These are phyloP conservation scores for Gracilariopsis chorda DNA, from an alignment of 23 red algal genomes.

Conservation along the genomic window DNA sequence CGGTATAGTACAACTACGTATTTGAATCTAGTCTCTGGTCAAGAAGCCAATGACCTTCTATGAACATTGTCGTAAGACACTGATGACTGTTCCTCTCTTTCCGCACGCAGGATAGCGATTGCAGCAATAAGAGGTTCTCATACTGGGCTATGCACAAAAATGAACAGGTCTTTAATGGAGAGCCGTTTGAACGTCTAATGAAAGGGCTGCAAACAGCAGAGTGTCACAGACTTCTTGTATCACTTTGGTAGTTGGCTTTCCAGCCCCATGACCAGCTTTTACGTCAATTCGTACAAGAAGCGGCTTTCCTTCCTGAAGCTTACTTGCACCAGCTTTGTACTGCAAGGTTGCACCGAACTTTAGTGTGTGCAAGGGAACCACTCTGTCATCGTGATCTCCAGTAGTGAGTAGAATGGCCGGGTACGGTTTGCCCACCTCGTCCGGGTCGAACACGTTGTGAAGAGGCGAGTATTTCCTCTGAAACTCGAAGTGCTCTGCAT, in stretches of 20 bases:
- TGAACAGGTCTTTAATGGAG: background rate
- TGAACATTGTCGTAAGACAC: background rate
- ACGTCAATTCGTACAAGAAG: conserved; percentile 68
- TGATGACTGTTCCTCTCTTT: background rate
- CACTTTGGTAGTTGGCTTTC: conserved; percentile 66
- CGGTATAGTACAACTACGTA: too few relatives aligned
- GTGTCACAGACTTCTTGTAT: conserved; percentile 69
- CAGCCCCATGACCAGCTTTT: conserved; percentile 83
- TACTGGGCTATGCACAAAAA: background rate
- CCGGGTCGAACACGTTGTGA: conserved; percentile 75
- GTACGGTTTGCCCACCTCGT: conserved; percentile 50
- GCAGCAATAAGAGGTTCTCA: background rate
- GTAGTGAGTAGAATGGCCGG: conserved; percentile 73
- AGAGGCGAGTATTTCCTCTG: conserved; percentile 70
- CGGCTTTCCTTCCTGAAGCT: conserved; percentile 35
- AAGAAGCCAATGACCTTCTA: background rate
- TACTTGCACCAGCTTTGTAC: conserved; percentile 21
- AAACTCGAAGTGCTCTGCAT: conserved; percentile 63
- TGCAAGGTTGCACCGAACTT: conserved; percentile 70
- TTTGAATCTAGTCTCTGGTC: background rate
- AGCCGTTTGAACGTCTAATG: conserved; percentile 3
- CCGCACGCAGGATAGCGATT: background rate
- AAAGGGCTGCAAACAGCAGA: conserved; percentile 42
- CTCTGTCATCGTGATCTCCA: conserved; percentile 73
- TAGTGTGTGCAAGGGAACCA: conserved; percentile 63